These are phyloP conservation scores for Spathaspora arborariae DNA, from an alignment of 805 yeast species.

Conservation along the genomic window DNA sequence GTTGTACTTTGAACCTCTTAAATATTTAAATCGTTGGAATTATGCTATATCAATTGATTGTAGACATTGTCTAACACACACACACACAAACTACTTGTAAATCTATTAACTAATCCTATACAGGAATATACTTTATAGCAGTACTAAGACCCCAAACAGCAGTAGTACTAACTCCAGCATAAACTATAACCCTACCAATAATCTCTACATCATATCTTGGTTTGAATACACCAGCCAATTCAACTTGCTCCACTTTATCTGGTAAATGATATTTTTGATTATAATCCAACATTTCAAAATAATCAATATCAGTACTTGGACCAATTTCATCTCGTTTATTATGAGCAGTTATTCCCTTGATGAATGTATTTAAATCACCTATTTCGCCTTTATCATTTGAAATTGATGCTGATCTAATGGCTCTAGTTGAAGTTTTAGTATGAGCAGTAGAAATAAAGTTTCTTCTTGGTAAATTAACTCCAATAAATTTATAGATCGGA, in stretches of 20 bases:
- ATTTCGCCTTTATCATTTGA: conserved; percentile 28
- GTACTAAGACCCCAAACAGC: conserved; percentile 45
- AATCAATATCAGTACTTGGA: conserved; percentile 38
- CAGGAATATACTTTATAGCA: conserved; percentile 13
- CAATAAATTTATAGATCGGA: conserved; percentile 49
- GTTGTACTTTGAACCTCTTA: too few relatives aligned
- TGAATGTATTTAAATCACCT: conserved; percentile 22
- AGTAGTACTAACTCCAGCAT: conserved; percentile 70
- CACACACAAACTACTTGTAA: too few relatives aligned
- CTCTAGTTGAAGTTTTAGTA: conserved; percentile 25
- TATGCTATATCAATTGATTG: neutral
- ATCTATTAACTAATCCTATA: conserved; percentile 1
- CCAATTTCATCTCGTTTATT: conserved; percentile 29
- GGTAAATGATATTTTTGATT: conserved; percentile 10
- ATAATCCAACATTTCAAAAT: conserved; percentile 37
- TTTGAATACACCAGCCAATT: conserved; percentile 44
- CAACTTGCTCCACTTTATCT: neutral
- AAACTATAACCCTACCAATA: conserved; percentile 70
- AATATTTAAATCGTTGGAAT: too few relatives aligned
- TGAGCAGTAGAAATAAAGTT: conserved; percentile 37
- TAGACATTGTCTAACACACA: neutral
- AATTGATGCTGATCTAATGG: conserved; percentile 36
- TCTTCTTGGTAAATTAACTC: conserved; percentile 36
- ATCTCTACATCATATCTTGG: conserved; percentile 73
- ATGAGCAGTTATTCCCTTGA: conserved; percentile 22